phyloP scores from a whole-genome alignment of 2,329 filamentous ascomycete species.

The Sarocladium oryzae region DNA sequence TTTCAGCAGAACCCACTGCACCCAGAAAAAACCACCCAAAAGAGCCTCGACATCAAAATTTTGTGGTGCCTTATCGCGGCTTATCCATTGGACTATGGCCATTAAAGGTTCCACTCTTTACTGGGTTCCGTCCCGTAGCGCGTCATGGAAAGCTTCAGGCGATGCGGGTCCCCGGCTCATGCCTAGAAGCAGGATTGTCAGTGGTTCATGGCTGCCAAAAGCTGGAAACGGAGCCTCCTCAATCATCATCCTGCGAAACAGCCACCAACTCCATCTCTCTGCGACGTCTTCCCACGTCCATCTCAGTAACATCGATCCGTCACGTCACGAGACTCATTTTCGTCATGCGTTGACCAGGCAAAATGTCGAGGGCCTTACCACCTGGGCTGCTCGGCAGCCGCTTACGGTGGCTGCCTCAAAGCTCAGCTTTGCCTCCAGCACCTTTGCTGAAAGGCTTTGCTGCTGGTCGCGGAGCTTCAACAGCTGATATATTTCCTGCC shows the following conservation, averaged over 20 bases:
- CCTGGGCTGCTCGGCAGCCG: slow-evolving; percentile 30
- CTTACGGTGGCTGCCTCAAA: slow-evolving; percentile 14
- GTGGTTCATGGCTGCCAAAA: slow-evolving; percentile 10
- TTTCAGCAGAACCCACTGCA: slow-evolving; percentile 12
- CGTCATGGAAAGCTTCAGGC: slow-evolving; percentile 27
- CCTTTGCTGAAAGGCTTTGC: background rate
- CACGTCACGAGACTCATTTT: background rate
- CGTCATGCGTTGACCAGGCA: slow-evolving; percentile 24
- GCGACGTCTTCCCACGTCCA: background rate
- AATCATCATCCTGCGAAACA: background rate
- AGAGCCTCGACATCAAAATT: slow-evolving; percentile 23
- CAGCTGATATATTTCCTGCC: background rate
- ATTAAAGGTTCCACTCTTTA: background rate
- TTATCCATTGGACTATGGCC: slow-evolving; percentile 30
- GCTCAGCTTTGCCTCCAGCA: background rate
- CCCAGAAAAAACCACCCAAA: slow-evolving; percentile 1
- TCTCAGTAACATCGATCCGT: background rate
- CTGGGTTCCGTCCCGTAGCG: slow-evolving; percentile 17
- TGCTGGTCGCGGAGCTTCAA: background rate
- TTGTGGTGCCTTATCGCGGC: slow-evolving; percentile 34
- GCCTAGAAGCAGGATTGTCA: slow-evolving; percentile 8
- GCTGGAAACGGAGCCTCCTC: slow-evolving; percentile 8
- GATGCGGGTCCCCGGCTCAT: slow-evolving; percentile 1
- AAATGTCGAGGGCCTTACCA: slow-evolving; percentile 34
- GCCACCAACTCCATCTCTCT: background rate